Base-by-base conservation (phyloP, 2,329 filamentous ascomycete species). In the Monilinia vaccinii-corymbosi region DNA sequence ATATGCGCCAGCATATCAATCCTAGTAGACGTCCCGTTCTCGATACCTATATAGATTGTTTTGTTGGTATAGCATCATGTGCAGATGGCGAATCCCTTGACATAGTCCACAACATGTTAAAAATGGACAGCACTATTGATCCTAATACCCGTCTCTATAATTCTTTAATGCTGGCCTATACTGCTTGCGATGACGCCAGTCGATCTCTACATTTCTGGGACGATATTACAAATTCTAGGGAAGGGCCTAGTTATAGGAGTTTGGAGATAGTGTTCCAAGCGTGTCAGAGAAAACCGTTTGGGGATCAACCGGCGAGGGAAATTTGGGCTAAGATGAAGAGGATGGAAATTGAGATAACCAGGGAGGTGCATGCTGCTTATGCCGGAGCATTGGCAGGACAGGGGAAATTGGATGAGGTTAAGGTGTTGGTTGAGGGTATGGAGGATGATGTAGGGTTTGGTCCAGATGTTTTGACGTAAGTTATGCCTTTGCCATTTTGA, bases 81-180 rank as follows among this genome's bases (percentile, higher is more conserved):
- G 74, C 78, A 10, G 84, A 88, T 67, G 69, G 75, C 1, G 84
- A 89, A 60, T 85, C 84, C 46, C 76, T 97, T 23, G 83, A 85
- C 61, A 83, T 88, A 63, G 82, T 96, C 2, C 88, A 96, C 75
- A 96, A 97, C 71, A 93, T 96, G 83, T 79, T 97, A 66, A 97
- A 96, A 75, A 86, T 97, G 72, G 94, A 99, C 72, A 81, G 86
- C n/a, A 82, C 83, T 46, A 80, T 97, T 42, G 85, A 92, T 66
- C 80, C 87, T 5, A 85, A 82, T 66, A 97, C 93, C 0, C 79
- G 77, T 59, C 77, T 97, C 2, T 84, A 87, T 67, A 97, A 96
- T 68, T 85, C 88, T 0, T 77, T 97, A 52, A 96, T 99, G 85
- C 79, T 94, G 14, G 92, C 90, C 0, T 93, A 96, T 70, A 83